phyloP scores from a whole-genome alignment of 768 basidiomycete species.

The Collybiopsis luxurians region DNA sequence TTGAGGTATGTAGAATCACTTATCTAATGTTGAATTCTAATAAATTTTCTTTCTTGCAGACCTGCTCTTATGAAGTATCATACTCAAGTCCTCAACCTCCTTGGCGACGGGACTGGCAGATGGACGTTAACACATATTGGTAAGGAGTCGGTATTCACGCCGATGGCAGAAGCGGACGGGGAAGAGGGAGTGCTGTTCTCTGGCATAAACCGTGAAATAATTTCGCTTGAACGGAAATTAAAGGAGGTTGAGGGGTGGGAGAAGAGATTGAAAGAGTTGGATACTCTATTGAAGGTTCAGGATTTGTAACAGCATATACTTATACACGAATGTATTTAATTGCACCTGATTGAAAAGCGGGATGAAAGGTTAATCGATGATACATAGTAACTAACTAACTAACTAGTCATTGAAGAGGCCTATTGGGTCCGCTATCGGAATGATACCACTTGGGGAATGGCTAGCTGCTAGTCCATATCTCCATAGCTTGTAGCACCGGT shows the following conservation, averaged over 20 bases:
- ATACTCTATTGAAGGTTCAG: constrained; percentile 49
- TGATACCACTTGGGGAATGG: too few relatives aligned
- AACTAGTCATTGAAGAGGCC: too few relatives aligned
- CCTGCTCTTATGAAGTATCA: constrained; percentile 90
- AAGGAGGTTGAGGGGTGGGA: constrained; percentile 76
- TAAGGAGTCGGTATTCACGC: constrained; percentile 48
- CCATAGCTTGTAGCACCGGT: too few relatives aligned
- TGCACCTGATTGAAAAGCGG: too few relatives aligned
- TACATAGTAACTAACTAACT: too few relatives aligned
- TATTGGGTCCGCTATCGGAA: too few relatives aligned
- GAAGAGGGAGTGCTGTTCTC: constrained; percentile 11
- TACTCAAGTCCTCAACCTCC: constrained; percentile 76
- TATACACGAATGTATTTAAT: background rate
- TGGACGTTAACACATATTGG: constrained; percentile 68
- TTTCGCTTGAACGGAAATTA: constrained; percentile 59
- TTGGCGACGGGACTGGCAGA: constrained; percentile 64
- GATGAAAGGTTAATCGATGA: too few relatives aligned
- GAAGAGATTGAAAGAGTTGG: constrained; percentile 59
- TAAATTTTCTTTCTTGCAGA: constrained; percentile 31
- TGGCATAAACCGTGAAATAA: constrained; percentile 66
- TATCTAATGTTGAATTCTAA: background rate
- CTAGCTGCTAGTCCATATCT: too few relatives aligned
- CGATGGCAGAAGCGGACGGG: constrained; percentile 58
- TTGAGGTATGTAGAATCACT: constrained; percentile 51
- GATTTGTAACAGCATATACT: constrained; percentile 17